phyloP scores from a whole-genome alignment of 345 rosid species.

The Corchorus olitorius region DNA sequence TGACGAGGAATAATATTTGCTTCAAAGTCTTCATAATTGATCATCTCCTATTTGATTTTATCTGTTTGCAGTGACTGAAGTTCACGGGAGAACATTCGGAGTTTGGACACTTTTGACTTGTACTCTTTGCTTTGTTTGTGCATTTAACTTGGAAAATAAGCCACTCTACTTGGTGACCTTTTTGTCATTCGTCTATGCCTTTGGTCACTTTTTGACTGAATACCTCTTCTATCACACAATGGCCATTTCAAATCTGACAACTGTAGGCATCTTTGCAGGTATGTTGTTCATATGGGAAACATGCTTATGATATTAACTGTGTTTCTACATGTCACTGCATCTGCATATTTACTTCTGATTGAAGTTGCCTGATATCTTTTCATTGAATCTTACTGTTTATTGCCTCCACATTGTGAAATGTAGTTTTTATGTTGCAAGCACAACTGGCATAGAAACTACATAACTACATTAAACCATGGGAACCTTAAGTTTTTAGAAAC shows the following conservation, averaged over 20 bases:
- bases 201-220: constrained; percentile 85
- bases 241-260: constrained; percentile 72
- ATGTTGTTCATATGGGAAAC: background rate
- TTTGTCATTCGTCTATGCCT: constrained; percentile 81
- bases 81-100: constrained; percentile 96
- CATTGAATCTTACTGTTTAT: background rate
- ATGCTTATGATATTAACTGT: background rate
- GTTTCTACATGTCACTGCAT: background rate
- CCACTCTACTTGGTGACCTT: constrained; percentile 81
- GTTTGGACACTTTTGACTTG: constrained; percentile 96
- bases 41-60: background rate
- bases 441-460: background rate
- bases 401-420: background rate
- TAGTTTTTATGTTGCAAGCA: background rate
- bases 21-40: background rate
- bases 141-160: constrained; percentile 80
- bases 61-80: constrained; percentile 79
- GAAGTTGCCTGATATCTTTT: constrained; percentile 17
- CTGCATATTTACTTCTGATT: background rate
- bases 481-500: background rate
- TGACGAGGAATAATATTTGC: background rate
- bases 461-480: background rate
- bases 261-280: constrained; percentile 90
- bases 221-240: constrained; percentile 76
- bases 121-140: constrained; percentile 93